Base-by-base conservation (phyloP, 768 basidiomycete species). In the Termitomyces sp. region DNA sequence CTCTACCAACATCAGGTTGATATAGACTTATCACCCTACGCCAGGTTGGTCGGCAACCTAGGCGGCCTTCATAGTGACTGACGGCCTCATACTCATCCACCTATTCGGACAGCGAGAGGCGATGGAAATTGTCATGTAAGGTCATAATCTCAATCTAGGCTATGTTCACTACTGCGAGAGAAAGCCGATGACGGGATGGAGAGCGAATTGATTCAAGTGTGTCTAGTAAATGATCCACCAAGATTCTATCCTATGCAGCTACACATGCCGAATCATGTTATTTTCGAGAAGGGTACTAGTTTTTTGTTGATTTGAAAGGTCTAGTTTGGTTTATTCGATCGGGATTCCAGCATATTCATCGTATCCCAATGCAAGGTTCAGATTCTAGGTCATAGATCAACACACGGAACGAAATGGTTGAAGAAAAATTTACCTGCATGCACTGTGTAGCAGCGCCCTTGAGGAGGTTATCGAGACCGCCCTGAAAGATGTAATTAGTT, bases 381-480 rank as follows among this genome's bases (percentile, higher is more conserved):
- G 72, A 68, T 97, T 97, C 88, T 94, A 62, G 9, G 15, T 40
- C 25, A 62, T 39, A 13, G 6, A 53, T 48, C 29, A 60, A 47
- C 11, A 38, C 29, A 22, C 5, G 32, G 18, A 16, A 5, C 9
- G 1, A 41, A 10, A 7, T 22, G 16, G 1, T 22, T 35, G 6
- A 6, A 12, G 20, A 23, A 29, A n/a, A 6, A 39, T 10, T 16
- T 25, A 72, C 91, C 80, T 96, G 94, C 58, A 99, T 67, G 69
- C 96, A 98, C 70, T 99, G 97, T n/a, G 96, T 98, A 16, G 97
- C 97, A 47, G 97, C 97, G 7, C 97, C 97, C 70, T 99, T 99
- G 58, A 99, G 77, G 53, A 99, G 73, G 73, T 99, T 99, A 67
- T 99, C 97, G 64, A 99, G 72, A 0, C 94, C 94, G 46, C 93